Percentiles rank a stretch among this genome's conserved stretches.
Conservation (phyloP, 1,139 yeast species). For the Candida sp. region DNA sequence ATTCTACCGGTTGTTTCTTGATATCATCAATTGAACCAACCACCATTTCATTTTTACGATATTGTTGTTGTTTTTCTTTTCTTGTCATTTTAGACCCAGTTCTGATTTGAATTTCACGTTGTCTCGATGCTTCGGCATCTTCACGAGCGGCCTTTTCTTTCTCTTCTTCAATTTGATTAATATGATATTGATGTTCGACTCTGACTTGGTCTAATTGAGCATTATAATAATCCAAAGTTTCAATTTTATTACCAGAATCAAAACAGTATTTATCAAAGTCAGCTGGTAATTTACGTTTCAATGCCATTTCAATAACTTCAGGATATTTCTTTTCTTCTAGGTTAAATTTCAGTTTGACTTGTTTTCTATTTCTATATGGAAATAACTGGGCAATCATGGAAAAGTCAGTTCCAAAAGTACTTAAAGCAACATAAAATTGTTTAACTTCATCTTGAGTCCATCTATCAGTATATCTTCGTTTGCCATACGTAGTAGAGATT, state of each 20-base stretch:
- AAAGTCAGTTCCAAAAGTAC: constrained; percentile 96
- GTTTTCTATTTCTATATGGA: constrained; percentile 84
- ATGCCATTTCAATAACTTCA: constrained; percentile 72
- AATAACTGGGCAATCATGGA: constrained; percentile 83
- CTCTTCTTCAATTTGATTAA: constrained; percentile 48
- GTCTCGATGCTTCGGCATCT: constrained; percentile 46
- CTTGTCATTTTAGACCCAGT: constrained; percentile 45
- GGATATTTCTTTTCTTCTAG: constrained; percentile 81
- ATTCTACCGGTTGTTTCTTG: constrained; percentile 13
- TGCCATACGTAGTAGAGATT: constrained; percentile 75
- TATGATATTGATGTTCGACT: constrained; percentile 48
- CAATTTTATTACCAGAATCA: constrained; percentile 28
- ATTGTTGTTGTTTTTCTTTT: constrained; percentile 50
- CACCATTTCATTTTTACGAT: constrained; percentile 65
- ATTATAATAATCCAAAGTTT: constrained; percentile 47
- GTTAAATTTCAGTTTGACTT: constrained; percentile 81
- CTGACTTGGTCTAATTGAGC: constrained; percentile 46
- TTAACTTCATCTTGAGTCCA: constrained; percentile 81
- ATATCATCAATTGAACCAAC: constrained; percentile 58
- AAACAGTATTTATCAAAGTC: constrained; percentile 55
- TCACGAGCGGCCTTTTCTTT: constrained; percentile 53
- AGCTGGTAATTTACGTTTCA: constrained; percentile 63
- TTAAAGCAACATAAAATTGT: constrained; percentile 72
- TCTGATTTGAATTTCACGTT: constrained; percentile 39
- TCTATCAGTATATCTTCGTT: constrained; percentile 66